Conservation (phyloP, 305 asterid genomes). For the Striga hermonthica region DNA sequence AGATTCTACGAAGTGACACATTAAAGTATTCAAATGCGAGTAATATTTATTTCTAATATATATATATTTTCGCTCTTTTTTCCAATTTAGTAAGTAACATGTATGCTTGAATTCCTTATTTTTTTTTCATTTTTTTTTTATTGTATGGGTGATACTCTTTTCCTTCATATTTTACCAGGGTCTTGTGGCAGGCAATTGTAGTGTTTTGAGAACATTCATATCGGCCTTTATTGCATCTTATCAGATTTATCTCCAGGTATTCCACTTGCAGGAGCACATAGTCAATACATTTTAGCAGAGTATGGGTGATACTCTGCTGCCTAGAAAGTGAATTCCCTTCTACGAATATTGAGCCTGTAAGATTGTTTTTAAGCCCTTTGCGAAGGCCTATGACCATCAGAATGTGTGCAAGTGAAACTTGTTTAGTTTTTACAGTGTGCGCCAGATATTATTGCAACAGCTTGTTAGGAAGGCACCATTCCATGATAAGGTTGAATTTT, state of each 20-base stretch:
- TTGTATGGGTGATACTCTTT: conserved; percentile 4
- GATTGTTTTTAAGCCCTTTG: conserved; percentile 73
- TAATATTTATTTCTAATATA: conserved; percentile 26
- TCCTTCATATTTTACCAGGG: conserved; percentile 44
- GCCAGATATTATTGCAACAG: background rate
- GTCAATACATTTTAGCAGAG: conserved; percentile 44
- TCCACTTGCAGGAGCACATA: conserved; percentile 23
- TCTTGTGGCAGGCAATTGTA: conserved; percentile 69
- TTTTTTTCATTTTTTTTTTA: conserved; percentile 13
- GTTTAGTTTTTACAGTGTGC: conserved; percentile 24
- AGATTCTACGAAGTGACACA: conserved; percentile 67
- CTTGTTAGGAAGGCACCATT: too few relatives aligned
- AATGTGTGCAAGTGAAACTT: conserved; percentile 81
- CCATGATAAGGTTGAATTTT: conserved; percentile 21
- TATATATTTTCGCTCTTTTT: conserved; percentile 18
- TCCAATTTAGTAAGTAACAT: conserved; percentile 5
- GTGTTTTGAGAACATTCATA: conserved; percentile 81
- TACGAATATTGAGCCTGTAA: conserved; percentile 60
- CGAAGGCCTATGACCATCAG: conserved; percentile 95
- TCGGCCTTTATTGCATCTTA: conserved; percentile 90
- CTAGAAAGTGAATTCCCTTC: conserved; percentile 90
- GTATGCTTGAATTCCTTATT: background rate
- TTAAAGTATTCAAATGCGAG: conserved; percentile 81
- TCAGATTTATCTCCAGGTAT: conserved; percentile 88
- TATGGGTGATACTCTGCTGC: conserved; percentile 67